Evolutionary conservation across 2,329 filamentous ascomycete genomes (phyloP), one percentile per base, ranked within the genome.

Genomic region (Geosmithia flava): DNA sequence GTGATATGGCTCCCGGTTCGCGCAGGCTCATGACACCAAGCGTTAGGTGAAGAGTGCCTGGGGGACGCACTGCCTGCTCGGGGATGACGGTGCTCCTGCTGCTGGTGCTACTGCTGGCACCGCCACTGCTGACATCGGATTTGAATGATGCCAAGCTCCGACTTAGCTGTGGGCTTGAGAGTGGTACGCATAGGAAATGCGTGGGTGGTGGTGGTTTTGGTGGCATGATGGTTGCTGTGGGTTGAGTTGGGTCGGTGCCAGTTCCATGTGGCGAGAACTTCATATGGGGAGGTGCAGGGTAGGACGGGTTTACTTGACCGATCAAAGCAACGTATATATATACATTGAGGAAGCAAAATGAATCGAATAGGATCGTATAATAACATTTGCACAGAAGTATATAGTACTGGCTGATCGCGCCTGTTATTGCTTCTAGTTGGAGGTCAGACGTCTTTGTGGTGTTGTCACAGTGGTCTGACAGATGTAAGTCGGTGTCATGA

Each of bases 41-140:
- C 0, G 90, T 96, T 2, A 95, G 69, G 64, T 97, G 91, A 45
- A 96, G 65, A 1, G 88, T 89, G 1, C 87, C 86, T 0, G 87
- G 65, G 0, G 88, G 88, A 27, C 89, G 72, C 46, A 95, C 68
- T 2, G 88, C 87, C 48, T 75, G 75, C 30, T 69, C 61, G 0
- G 85, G 84, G 10, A 91, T 66, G 6, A 69, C 68, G 42, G 20
- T 27, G 40, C 11, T 16, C 7, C 15, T 23, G 6, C 69, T 68
- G 42, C 17, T 23, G 39, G 8, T 11, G 13, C 11, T 23, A 11
- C 13, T 20, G 42, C 30, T 44, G 29, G 48, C 19, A 8, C 23
- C 23, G 23, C 5, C 15, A 7, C 29, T 29, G 40, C 46, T 50
- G 33, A 83, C 73, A 52, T 83, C 76, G 27, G 75, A 65, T 49